These are phyloP conservation scores for Parmelia sp. DNA, from an alignment of 495 filamentous ascomycete genomes.

Conservation along the genomic window DNA sequence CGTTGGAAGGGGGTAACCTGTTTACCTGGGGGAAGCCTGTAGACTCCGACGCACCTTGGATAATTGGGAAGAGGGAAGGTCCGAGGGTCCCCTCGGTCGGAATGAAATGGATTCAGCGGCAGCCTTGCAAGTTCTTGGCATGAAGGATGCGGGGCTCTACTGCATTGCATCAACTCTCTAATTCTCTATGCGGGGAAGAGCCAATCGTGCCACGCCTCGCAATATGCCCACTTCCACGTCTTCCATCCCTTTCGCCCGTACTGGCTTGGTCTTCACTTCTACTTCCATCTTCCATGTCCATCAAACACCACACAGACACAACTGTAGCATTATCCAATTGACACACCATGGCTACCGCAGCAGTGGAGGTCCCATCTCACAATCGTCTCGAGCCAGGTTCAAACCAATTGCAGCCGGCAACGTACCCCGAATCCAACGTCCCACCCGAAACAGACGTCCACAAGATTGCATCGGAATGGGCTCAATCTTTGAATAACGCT, in stretches of 20 bases:
- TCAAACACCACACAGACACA: not conserved
- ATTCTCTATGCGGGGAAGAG: not conserved
- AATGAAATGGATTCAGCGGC: too few species aligned
- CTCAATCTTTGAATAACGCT: constrained; percentile 44
- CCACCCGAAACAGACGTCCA: constrained; percentile 39
- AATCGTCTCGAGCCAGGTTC: constrained; percentile 57
- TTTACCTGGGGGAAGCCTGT: too few species aligned
- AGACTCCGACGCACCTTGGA: too few species aligned
- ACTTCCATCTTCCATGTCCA: not conserved
- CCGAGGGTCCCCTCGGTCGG: too few species aligned
- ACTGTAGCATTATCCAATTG: not conserved
- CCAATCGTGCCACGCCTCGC: not conserved
- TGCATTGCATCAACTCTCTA: not conserved
- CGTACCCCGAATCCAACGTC: constrained; percentile 15
- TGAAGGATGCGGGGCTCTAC: not conserved
- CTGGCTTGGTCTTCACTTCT: not conserved
- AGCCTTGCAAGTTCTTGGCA: too few species aligned
- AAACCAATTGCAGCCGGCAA: constrained; percentile 40
- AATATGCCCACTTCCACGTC: not conserved
- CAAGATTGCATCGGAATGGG: constrained; percentile 38
- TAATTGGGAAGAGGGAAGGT: too few species aligned
- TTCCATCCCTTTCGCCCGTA: constrained; percentile 4
- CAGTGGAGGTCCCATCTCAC: constrained; percentile 36
- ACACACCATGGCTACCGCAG: constrained; percentile 25
- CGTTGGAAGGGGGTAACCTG: too few species aligned